A percentile compares a stretch with the other conserved stretches of the same genome.
phyloP scores from a whole-genome alignment of 2,329 filamentous ascomycete species.

The Albophoma yamanashiensis region DNA sequence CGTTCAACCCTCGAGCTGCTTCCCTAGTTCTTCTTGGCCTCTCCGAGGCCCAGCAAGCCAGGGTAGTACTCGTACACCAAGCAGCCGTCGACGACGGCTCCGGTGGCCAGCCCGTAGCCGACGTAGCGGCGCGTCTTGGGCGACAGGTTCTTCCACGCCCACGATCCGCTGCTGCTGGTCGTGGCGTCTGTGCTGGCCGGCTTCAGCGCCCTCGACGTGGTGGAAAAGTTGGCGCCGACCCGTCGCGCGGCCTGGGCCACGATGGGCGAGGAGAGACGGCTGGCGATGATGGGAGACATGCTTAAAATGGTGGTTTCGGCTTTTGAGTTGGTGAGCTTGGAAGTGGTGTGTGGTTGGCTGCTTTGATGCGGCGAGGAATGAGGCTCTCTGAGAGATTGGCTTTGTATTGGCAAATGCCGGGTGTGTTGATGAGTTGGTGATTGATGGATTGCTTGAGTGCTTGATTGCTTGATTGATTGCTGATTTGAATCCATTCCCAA shows the following conservation, averaged over 20 bases:
- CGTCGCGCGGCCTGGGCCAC: slow-evolving; percentile 5
- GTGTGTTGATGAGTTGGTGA: no score
- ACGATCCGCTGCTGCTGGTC: slow-evolving; percentile 1
- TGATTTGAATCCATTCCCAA: background rate
- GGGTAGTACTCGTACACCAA: slow-evolving; percentile 17
- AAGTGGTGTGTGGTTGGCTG: background rate
- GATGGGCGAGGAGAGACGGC: slow-evolving; percentile 8
- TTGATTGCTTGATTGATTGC: background rate
- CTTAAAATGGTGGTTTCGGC: background rate
- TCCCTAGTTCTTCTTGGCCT: background rate
- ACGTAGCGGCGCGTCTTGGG: slow-evolving; percentile 15
- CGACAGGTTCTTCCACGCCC: slow-evolving; percentile 17
- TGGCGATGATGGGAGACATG: slow-evolving; percentile 10
- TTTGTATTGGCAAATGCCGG: background rate
- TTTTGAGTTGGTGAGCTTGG: background rate
- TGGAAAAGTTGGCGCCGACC: slow-evolving; percentile 12
- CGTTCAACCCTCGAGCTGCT: background rate
- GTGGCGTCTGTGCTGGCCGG: slow-evolving; percentile 2
- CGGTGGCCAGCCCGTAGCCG: slow-evolving; percentile 8
- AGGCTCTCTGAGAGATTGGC: background rate
- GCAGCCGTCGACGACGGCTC: slow-evolving; percentile 12
- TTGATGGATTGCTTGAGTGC: background rate
- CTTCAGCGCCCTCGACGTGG: slow-evolving; percentile 6
- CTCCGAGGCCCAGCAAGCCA: slow-evolving; percentile 2
- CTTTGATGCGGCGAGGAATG: background rate